A percentile compares a stretch with the other conserved stretches of the same genome.
These are phyloP conservation scores for Penicillium sp. DNA, from an alignment of 2,329 filamentous ascomycete genomes.

Conservation along the genomic window DNA sequence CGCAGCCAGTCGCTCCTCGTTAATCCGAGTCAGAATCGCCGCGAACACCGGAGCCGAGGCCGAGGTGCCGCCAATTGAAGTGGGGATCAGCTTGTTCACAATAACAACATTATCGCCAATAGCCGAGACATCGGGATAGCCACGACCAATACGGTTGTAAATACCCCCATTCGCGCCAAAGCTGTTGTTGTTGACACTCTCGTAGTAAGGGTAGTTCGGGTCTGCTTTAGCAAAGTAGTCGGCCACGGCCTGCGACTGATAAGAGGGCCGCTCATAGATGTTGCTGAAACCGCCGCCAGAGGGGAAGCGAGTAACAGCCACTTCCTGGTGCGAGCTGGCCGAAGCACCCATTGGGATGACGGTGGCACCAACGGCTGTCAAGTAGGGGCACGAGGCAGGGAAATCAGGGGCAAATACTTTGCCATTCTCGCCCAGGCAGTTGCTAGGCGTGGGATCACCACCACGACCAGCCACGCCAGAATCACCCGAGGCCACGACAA, in stretches of 20 bases:
- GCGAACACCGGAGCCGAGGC: conserved; percentile 63
- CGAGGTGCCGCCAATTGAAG: conserved; percentile 39
- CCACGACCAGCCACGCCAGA: conserved; percentile 48
- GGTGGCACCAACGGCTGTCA: conserved; percentile 50
- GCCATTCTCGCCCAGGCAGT: conserved; percentile 43
- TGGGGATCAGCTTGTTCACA: conserved; percentile 33
- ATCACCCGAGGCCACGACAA: conserved; percentile 57
- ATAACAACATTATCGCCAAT: conserved; percentile 46
- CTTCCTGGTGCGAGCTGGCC: conserved; percentile 41
- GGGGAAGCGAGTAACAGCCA: conserved; percentile 45
- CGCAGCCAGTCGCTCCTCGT: conserved; percentile 58
- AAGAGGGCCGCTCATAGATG: conserved; percentile 48
- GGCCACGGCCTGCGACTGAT: conserved; percentile 46
- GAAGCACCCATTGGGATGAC: conserved; percentile 41
- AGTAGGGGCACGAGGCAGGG: conserved; percentile 43
- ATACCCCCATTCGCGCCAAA: conserved; percentile 38
- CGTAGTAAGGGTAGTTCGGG: conserved; percentile 40
- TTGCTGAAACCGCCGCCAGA: conserved; percentile 54
- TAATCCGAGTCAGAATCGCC: conserved; percentile 61
- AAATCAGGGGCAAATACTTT: conserved; percentile 48
- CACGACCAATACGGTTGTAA: conserved; percentile 45
- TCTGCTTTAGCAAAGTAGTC: conserved; percentile 41
- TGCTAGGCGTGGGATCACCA: conserved; percentile 38
- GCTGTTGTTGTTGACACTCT: conserved; percentile 39
- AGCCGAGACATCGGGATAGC: conserved; percentile 46